Percentiles rank a stretch among this genome's conserved stretches.
Evolutionary conservation across 805 yeast species (phyloP).

Genomic region (Saccharomycopsis fermentans): DNA sequence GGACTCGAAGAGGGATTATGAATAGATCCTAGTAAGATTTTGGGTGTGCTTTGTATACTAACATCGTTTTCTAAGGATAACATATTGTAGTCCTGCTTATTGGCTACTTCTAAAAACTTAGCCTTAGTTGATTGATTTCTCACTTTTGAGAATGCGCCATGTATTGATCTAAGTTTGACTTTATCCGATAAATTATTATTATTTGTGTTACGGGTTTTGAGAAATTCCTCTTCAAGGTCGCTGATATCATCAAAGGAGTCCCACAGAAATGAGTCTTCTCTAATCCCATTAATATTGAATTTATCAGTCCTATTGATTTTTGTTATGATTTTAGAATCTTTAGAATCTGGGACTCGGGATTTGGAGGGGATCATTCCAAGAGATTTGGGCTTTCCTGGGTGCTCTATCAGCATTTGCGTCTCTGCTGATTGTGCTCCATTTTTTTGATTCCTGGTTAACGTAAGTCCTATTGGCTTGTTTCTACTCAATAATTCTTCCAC

Average conservation of each 20-base stretch:
- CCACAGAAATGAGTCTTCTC: neutral
- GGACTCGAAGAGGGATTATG: neutral
- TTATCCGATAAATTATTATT: neutral
- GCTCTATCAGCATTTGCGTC: neutral
- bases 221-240: neutral
- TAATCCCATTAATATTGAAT: neutral
- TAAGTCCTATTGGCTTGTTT: neutral
- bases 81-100: neutral
- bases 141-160: neutral
- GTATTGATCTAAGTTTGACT: neutral
- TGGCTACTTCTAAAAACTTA: neutral
- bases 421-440: neutral
- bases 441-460: neutral
- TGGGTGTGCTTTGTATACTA: neutral
- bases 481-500: conserved; percentile 1
- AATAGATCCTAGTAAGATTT: neutral
- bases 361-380: neutral
- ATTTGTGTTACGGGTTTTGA: neutral
- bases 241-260: neutral
- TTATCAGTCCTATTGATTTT: neutral
- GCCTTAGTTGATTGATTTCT: neutral
- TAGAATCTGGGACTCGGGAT: neutral
- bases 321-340: too few species aligned
- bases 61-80: neutral
- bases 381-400: neutral